Conservation (phyloP, 257 asterid genomes). For the Osmanthus fragrans region DNA sequence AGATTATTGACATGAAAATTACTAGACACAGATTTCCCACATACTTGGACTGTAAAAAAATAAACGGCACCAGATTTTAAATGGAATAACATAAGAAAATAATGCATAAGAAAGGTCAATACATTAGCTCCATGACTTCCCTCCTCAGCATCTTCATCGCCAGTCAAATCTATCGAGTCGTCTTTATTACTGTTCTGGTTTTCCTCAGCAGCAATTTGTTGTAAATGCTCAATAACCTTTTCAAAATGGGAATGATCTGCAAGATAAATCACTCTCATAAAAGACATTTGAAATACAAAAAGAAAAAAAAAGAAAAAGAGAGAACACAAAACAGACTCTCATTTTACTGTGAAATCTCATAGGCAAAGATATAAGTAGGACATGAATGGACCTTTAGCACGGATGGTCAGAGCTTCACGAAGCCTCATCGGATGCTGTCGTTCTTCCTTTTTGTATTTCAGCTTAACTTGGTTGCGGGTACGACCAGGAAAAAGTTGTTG, state of each 20-base stretch:
- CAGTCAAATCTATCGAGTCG: slow-evolving; percentile 41
- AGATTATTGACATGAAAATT: not conserved
- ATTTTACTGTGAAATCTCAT: not conserved
- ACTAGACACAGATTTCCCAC: not conserved
- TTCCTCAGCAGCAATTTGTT: slow-evolving; percentile 54
- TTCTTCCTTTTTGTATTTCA: slow-evolving; percentile 88
- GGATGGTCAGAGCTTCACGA: slow-evolving; percentile 73
- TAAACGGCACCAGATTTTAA: not conserved
- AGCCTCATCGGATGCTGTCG: slow-evolving; percentile 68
- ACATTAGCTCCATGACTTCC: slow-evolving; percentile 38
- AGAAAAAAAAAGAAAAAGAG: not conserved
- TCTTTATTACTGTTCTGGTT: slow-evolving; percentile 37
- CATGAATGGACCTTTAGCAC: slow-evolving; percentile 48
- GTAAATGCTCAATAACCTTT: slow-evolving; percentile 49
- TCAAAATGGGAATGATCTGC: slow-evolving; percentile 69
- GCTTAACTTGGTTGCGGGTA: slow-evolving; percentile 62
- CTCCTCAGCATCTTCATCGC: slow-evolving; percentile 44
- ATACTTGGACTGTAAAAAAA: not conserved
- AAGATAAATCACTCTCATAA: slow-evolving; percentile 21
- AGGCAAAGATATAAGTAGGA: not conserved
- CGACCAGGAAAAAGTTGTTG: slow-evolving; percentile 82
- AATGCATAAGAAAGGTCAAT: slow-evolving; percentile 19
- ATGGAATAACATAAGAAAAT: slow-evolving; percentile 8
- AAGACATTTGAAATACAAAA: not conserved
- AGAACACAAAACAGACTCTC: not conserved